Base-by-base conservation (phyloP, 2,329 filamentous ascomycete species). In the Penicillium sp. region DNA sequence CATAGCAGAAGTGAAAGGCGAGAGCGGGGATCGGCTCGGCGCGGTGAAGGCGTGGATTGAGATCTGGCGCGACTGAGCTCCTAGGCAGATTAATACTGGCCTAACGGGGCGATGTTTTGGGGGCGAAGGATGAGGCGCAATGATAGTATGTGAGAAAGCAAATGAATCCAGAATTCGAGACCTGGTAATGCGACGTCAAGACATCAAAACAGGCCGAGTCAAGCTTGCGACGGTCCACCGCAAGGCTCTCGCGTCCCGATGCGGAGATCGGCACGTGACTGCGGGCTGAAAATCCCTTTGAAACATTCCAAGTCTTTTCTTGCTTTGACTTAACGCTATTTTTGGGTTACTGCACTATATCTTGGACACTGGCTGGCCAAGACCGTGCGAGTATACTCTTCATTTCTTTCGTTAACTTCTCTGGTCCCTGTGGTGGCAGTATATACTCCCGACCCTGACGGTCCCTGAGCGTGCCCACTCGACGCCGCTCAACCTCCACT, bases 211-310 rank as follows among this genome's bases (percentile, higher is more conserved):
- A 29, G 18, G 16, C 31, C 37, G 23, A 46, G 44, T 46, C 24
- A 46, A 41, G 13, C 31, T 41, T 41, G 16, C n/a, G 13, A 9
- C 29, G 38, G 36, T 39, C 38, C 40, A 40, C 31, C 14, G 16
- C 44, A 38, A 37, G 24, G 41, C 49, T 36, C 46, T 54, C 56
- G 56, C 55, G 55, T 57, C 49, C 55, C 53, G 39, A 52, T 57
- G 55, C 56, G 52, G 56, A 58, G 48, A 28, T 14, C 14, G 29
- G 24, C 56, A 58, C 54, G 55, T 59, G 56, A 57, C 41, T 46
- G 40, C 9, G 27, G 42, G 47, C 41, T 42, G 34, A 57, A 59
- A 59, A 54, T 50, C 54, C 46, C 47, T 35, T 40, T 42, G 42
- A 42, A 38, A 49, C 47, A 55, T 40, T 54, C 40, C 35, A 40